Conservation (phyloP, 2,329 filamentous ascomycete genomes). For the Tolypocladium tropicale region DNA sequence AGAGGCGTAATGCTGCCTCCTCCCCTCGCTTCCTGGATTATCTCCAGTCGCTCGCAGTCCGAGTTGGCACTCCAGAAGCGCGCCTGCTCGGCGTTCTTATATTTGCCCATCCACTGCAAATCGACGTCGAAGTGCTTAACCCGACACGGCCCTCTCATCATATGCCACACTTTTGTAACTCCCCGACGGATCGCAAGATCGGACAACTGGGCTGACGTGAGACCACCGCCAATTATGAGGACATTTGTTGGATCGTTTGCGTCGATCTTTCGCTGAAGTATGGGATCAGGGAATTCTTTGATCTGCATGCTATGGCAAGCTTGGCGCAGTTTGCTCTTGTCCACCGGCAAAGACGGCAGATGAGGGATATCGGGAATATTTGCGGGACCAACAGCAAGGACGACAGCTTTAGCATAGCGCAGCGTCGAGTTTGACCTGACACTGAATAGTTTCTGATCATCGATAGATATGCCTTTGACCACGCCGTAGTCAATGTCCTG, state of each 20-base stretch:
- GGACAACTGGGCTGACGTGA: slow-evolving; percentile 65
- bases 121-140: slow-evolving; percentile 73
- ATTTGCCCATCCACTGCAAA: slow-evolving; percentile 73
- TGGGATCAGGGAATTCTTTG: slow-evolving; percentile 41
- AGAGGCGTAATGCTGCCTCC: slow-evolving; percentile 68
- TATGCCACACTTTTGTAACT: slow-evolving; percentile 56
- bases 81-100: slow-evolving; percentile 66
- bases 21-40: slow-evolving; percentile 55
- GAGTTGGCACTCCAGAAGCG: slow-evolving; percentile 68
- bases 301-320: slow-evolving; percentile 58
- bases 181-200: slow-evolving; percentile 56
- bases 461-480: slow-evolving; percentile 29
- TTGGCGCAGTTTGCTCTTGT: slow-evolving; percentile 20
- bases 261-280: slow-evolving; percentile 42
- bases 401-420: slow-evolving; percentile 51
- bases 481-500: slow-evolving; percentile 50
- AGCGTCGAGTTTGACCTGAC: slow-evolving; percentile 43
- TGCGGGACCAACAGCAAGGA: slow-evolving; percentile 62
- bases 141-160: slow-evolving; percentile 50
- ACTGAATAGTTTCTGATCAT: slow-evolving; percentile 51
- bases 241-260: slow-evolving; percentile 45
- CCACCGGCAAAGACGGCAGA: slow-evolving; percentile 20
- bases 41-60: slow-evolving; percentile 56
- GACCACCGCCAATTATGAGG: slow-evolving; percentile 62
- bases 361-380: slow-evolving; percentile 42